Evolutionary conservation across 2,329 filamentous ascomycete species (phyloP).

Genomic region (Monilinia fructigena): DNA sequence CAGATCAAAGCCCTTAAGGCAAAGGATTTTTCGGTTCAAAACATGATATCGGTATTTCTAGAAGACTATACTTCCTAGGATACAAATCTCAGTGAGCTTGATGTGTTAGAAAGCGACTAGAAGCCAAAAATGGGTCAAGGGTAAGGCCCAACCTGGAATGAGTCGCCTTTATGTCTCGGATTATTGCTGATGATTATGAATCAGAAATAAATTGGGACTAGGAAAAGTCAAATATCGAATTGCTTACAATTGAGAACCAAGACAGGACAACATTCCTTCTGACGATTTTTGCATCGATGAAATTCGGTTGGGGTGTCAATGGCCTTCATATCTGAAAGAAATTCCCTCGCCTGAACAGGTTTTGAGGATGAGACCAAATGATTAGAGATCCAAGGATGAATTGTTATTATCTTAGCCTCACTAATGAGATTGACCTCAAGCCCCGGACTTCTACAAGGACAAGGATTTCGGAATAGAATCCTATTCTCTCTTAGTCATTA

Average conservation of each 20-base stretch:
- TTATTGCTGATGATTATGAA: neutral
- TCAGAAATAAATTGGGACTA: constrained; percentile 1
- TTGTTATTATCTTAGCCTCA: constrained; percentile 19
- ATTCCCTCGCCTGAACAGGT: neutral
- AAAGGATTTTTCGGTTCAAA: neutral
- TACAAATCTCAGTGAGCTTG: neutral
- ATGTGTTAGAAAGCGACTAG: neutral
- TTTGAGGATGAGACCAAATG: constrained; percentile 13
- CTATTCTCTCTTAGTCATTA: constrained; percentile 10
- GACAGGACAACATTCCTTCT: constrained; percentile 1
- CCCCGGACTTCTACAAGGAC: constrained; percentile 5
- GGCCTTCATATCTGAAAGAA: neutral
- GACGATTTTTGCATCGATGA: neutral
- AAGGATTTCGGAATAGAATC: constrained; percentile 11
- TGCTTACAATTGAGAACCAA: neutral
- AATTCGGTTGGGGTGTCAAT: constrained; percentile 1
- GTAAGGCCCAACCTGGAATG: neutral
- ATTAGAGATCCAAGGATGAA: constrained; percentile 6
- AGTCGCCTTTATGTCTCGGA: constrained; percentile 12
- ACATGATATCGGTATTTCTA: constrained; percentile 12
- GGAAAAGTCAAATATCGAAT: constrained; percentile 4
- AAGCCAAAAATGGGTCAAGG: neutral
- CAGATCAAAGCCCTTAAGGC: neutral
- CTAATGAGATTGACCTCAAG: constrained; percentile 16
- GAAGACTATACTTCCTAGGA: neutral